Evolutionary conservation across 768 basidiomycete species (phyloP), one percentile per base, ranked within the genome.

Genomic region (Russula ochroleuca): DNA sequence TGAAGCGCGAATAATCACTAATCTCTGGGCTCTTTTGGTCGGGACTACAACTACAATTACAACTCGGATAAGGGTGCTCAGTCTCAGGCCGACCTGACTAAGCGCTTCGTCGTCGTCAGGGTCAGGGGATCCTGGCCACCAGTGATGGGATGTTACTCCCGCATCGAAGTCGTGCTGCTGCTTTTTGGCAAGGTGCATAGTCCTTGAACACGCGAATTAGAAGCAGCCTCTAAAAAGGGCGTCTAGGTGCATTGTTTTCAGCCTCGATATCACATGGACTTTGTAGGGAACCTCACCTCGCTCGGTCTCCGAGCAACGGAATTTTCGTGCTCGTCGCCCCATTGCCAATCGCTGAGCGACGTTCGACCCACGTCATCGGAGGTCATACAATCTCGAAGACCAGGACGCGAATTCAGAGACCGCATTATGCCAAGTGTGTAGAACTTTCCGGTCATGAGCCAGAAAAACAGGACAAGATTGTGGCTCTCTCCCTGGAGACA

Each of bases 401-500:
- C 57, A 15, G 67, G 64, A 50, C 75, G 70, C 53, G 72, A 69
- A 64, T 74, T 73, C n/a, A 73, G 59, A 9, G 68, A 72, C n/a
- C 70, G 73, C 31, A 71, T 55, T 25, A 73, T 62, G 37, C 70
- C 72, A 21, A 72, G 65, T 14, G 68, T 70, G 58, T 72, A 83
- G 62, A 83, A 73, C 68, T 83, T 83, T 41, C 81, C 81, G 3
- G 80, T 80, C 53, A 81, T 70, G 19, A 83, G 69, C 38, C 79
- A 73, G 68, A 83, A 83, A 66, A 83, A 78, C 6, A 82, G 68
- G 37, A 80, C 76, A 8, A 82, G 68, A n/a, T 72, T 57, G 31
- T 54, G 59, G 49, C 41, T 58, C 50, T 59, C 52, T 10, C 35
- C 33, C 67, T 68, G 40, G n/a, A 5, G 19, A 57, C 10, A 6